Evolutionary conservation across 805 yeast species (phyloP).

Genomic region (Saccharomyces eubayanus): DNA sequence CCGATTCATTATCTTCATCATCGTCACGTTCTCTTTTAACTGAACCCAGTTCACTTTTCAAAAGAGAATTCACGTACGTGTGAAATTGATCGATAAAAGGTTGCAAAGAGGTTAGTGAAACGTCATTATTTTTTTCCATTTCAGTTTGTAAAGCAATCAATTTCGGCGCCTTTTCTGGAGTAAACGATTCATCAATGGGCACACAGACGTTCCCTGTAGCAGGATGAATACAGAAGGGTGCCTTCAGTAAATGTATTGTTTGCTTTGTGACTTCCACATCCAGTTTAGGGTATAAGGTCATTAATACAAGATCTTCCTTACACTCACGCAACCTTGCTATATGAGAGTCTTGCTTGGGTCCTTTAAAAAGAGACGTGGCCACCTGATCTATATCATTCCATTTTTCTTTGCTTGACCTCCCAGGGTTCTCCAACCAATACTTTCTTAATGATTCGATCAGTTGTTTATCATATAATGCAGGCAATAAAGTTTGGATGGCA

Average conservation of each 20-base stretch:
- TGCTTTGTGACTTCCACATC: conserved; percentile 90
- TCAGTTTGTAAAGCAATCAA: conserved; percentile 56
- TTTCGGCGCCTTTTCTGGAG: conserved; percentile 76
- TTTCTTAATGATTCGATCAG: conserved; percentile 44
- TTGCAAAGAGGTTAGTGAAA: conserved; percentile 57
- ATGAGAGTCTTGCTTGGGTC: conserved; percentile 27
- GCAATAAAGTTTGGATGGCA: conserved; percentile 47
- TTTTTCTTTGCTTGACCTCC: conserved; percentile 49
- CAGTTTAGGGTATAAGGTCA: conserved; percentile 79
- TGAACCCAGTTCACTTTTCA: conserved; percentile 41
- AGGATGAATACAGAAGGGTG: conserved; percentile 96
- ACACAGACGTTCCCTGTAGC: conserved; percentile 93
- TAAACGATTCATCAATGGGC: conserved; percentile 52
- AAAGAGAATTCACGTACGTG: conserved; percentile 48
- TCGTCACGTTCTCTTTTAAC: conserved; percentile 38
- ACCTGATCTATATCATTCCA: conserved; percentile 69
- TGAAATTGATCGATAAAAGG: conserved; percentile 64
- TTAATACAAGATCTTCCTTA: conserved; percentile 77
- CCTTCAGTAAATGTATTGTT: conserved; percentile 82
- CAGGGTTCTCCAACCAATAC: conserved; percentile 51
- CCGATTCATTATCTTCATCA: conserved; percentile 3
- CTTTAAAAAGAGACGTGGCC: conserved; percentile 31
- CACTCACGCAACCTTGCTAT: conserved; percentile 45
- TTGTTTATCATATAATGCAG: conserved; percentile 54
- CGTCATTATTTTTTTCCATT: conserved; percentile 40